Conservation (phyloP, 2,329 filamentous ascomycete genomes). For the Biscogniauxia marginata region DNA sequence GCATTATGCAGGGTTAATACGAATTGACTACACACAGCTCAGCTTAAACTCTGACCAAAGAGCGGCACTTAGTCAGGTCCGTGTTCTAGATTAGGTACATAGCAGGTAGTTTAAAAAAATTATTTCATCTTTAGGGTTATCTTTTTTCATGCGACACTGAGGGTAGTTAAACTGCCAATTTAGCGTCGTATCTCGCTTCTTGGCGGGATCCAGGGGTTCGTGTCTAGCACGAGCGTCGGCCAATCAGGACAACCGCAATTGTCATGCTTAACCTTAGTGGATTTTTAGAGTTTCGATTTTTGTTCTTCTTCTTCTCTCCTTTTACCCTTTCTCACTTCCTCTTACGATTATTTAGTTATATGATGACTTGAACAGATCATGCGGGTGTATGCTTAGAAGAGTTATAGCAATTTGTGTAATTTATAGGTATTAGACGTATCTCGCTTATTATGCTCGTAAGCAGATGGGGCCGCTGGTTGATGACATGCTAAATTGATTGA, state of each 20-base stretch:
- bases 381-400: too few species aligned
- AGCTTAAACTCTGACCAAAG: too few species aligned
- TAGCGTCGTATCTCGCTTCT: background rate
- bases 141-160: background rate
- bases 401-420: too few species aligned
- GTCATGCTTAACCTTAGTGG: background rate
- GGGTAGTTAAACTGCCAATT: background rate
- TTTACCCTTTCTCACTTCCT: background rate
- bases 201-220: background rate
- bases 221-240: background rate
- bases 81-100: too few species aligned
- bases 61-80: too few species aligned
- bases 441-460: background rate
- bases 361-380: too few species aligned
- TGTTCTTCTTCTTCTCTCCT: background rate
- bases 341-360: too few species aligned
- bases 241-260: background rate
- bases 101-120: too few species aligned
- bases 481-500: background rate
- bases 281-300: too few species aligned
- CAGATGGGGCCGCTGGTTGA: background rate
- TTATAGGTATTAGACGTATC: background rate
- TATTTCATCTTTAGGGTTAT: background rate
- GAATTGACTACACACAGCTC: too few species aligned
- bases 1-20: too few species aligned